Percentiles rank a stretch among this genome's conserved stretches.
Evolutionary conservation across 2,329 filamentous ascomycete species (phyloP).

Genomic region (Sporothrix pallida): DNA sequence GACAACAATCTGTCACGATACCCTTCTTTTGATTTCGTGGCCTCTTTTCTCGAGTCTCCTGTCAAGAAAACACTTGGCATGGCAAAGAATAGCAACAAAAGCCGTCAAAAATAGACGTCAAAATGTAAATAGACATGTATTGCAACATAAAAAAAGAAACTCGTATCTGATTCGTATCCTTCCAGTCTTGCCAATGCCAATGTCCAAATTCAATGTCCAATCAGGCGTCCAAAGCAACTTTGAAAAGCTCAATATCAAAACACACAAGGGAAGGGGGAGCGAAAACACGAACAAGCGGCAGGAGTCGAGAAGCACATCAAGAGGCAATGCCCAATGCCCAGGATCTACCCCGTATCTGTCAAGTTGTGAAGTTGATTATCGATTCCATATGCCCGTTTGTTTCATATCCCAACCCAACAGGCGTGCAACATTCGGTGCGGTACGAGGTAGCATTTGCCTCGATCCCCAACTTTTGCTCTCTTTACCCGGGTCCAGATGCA

Average conservation of each 20-base stretch:
- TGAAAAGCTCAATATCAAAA: not conserved
- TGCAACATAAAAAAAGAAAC: constrained; percentile 7
- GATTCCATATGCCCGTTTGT: not conserved
- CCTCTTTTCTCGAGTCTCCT: not conserved
- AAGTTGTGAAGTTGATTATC: no score
- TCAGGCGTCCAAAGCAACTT: not conserved
- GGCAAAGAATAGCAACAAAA: not conserved
- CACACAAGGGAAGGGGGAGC: not conserved
- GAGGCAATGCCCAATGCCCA: not conserved
- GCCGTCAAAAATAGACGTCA: not conserved
- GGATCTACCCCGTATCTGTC: not conserved
- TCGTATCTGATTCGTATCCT: constrained; percentile 12
- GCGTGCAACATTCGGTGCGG: constrained; percentile 1
- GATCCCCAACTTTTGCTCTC: not conserved
- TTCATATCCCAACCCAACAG: constrained; percentile 3
- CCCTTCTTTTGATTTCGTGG: not conserved
- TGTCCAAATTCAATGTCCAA: not conserved
- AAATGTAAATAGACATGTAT: no score
- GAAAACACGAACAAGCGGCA: constrained; percentile 8
- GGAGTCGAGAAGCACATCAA: not conserved
- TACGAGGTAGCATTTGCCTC: constrained; percentile 19
- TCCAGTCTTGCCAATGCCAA: not conserved
- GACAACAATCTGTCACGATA: not conserved
- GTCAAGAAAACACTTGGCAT: not conserved
- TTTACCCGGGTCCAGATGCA: not conserved